Evolutionary conservation across 2,329 filamentous ascomycete genomes (phyloP), one percentile per base, ranked within the genome.

Genomic region (Arachnomyces sp.): DNA sequence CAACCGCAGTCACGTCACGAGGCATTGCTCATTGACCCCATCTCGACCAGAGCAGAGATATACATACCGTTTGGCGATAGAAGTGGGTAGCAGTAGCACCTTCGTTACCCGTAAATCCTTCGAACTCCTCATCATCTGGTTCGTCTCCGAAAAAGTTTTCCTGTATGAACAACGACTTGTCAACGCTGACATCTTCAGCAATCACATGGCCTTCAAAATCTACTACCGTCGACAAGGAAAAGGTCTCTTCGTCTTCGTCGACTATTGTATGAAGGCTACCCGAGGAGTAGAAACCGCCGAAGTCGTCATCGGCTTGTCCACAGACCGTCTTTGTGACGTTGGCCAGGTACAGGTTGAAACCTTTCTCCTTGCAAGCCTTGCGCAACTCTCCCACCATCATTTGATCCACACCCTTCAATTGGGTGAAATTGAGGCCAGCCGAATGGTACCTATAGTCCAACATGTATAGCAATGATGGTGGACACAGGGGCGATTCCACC

Each of bases 91-190:
- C 42, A 21, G 38, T 40, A 38, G 35, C 38, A 13, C 52, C 55
- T 34, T 51, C 54, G 42, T 57, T 55, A 8, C 53, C 55, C 28
- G 54, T 57, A 29, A 29, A 53, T 1, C 52, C 54, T 28, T 46
- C 45, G 34, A 33, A 50, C 9, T 47, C 41, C 38, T 54, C 50
- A 9, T 50, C 44, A 34, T 53, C 45, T 12, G 50, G 51, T 7
- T 34, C 38, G 12, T 43, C 39, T 3, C 42, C n/a, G 11, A 52
- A 32, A 12, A 39, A 38, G n/a, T 44, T 31, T 7, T 38, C 31
- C 8, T 46, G 40, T 7, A 52, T 15, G 34, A 44, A 41, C 21
- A 48, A 40, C 3, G 4, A 15, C 15, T 34, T 13, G 12, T 38
- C 30, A 31, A 50, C 16, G 4, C 16, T 37, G 2, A 40, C 25